These are phyloP conservation scores for Arbutus unedo DNA, from an alignment of 148 eudicot species.

Conservation along the genomic window DNA sequence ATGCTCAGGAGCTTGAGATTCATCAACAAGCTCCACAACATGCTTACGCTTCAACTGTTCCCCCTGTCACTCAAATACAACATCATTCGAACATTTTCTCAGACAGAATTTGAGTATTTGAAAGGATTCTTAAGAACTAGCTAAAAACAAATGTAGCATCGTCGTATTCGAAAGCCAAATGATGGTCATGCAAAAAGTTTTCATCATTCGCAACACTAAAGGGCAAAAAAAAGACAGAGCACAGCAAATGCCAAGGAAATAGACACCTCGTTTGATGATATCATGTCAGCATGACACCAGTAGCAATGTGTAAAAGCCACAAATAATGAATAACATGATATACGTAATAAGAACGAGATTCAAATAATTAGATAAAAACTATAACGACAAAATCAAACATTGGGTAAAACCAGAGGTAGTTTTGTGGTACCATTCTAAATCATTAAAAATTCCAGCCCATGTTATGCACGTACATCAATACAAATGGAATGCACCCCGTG, in stretches of 20 bases:
- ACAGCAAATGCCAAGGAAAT: neutral
- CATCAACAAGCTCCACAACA: constrained; percentile 32
- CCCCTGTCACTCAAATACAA: constrained; percentile 48
- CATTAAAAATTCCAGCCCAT: neutral
- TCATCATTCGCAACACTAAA: neutral
- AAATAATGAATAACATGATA: neutral
- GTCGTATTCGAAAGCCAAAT: neutral
- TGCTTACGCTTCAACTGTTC: constrained; percentile 75
- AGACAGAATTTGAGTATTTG: neutral
- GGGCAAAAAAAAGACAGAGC: neutral
- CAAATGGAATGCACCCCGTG: neutral
- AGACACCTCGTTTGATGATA: neutral
- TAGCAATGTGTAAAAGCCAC: neutral
- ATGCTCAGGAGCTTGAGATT: constrained; percentile 37
- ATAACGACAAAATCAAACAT: neutral
- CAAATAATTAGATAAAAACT: neutral
- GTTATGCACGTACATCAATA: neutral
- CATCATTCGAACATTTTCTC: constrained; percentile 1
- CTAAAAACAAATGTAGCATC: neutral
- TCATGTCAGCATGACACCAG: neutral
- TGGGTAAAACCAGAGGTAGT: neutral
- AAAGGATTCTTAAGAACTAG: neutral
- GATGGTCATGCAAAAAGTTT: neutral
- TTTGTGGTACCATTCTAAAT: neutral
- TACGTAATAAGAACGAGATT: neutral